Evolutionary conservation across 2,329 filamentous ascomycete species (phyloP).

Genomic region (Fusarium sp.): DNA sequence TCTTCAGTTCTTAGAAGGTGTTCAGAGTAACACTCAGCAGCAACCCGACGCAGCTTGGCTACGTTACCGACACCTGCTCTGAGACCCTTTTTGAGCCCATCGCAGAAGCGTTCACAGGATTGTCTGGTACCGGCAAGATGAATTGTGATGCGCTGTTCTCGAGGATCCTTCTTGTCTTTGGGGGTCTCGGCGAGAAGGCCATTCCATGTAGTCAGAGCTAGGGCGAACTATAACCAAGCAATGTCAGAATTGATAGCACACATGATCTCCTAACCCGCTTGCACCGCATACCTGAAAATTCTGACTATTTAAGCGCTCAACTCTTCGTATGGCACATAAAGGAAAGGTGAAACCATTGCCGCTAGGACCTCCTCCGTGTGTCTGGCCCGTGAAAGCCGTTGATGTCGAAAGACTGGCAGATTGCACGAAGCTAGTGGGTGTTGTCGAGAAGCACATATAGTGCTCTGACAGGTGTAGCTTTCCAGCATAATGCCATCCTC

Average conservation of each 20-base stretch:
- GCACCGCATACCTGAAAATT: constrained; percentile 72
- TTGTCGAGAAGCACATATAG: constrained; percentile 96
- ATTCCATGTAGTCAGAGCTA: constrained; percentile 97
- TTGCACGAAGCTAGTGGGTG: constrained; percentile 85
- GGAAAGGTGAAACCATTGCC: constrained; percentile 97
- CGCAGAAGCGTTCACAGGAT: constrained; percentile 94
- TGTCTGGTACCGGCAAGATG: constrained; percentile 90
- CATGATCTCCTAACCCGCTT: background rate
- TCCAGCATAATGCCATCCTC: constrained; percentile 89
- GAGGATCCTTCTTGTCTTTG: constrained; percentile 59
- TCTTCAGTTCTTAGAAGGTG: constrained; percentile 75
- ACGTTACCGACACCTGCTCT: constrained; percentile 89
- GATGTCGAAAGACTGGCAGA: constrained; percentile 83
- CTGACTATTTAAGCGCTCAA: constrained; percentile 92
- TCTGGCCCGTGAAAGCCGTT: constrained; percentile 89
- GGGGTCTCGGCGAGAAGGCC: constrained; percentile 67
- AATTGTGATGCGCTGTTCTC: constrained; percentile 88
- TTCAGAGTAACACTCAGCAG: constrained; percentile 90
- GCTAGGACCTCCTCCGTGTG: constrained; percentile 89
- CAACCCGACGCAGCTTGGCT: constrained; percentile 82
- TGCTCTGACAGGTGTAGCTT: constrained; percentile 94
- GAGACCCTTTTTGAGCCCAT: constrained; percentile 90
- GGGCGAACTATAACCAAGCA: constrained; percentile 72
- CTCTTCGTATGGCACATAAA: constrained; percentile 87
- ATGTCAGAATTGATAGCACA: constrained; percentile 5